These are phyloP conservation scores for Pholiota microspora DNA, from an alignment of 768 basidiomycete genomes.

Conservation along the genomic window DNA sequence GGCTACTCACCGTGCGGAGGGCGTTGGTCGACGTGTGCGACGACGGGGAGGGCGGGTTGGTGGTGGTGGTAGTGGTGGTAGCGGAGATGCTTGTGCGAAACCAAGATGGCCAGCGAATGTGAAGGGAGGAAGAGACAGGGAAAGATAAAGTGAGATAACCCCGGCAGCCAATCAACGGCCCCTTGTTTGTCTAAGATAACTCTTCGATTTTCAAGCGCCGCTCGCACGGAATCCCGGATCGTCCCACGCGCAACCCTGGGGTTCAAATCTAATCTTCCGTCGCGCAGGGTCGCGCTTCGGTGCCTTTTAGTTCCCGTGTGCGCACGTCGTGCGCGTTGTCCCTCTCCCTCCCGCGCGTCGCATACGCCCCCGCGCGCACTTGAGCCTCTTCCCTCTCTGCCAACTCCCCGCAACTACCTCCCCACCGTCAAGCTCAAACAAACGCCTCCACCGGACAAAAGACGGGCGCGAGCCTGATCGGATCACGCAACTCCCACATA, in stretches of 20 bases:
- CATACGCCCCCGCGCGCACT: too few species aligned
- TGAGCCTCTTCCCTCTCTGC: not conserved
- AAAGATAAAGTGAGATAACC: slow-evolving; percentile 27
- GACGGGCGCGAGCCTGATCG: slow-evolving; percentile 14
- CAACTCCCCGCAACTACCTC: not conserved
- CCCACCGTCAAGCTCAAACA: not conserved
- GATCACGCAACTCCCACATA: slow-evolving; percentile 14
- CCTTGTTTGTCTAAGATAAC: slow-evolving; percentile 29
- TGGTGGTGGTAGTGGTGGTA: slow-evolving; percentile 9
- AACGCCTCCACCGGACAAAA: not conserved
- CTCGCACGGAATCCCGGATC: slow-evolving; percentile 12
- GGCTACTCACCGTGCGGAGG: slow-evolving; percentile 1
- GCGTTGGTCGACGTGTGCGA: slow-evolving; percentile 9
- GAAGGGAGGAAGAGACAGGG: slow-evolving; percentile 14
- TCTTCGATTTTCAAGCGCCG: slow-evolving; percentile 6
- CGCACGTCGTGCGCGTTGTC: too few species aligned
- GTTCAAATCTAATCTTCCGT: slow-evolving; percentile 1
- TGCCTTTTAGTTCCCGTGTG: not conserved
- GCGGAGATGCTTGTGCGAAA: slow-evolving; percentile 22
- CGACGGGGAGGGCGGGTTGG: slow-evolving; percentile 15
- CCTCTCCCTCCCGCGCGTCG: too few species aligned
- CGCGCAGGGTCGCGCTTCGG: not conserved
- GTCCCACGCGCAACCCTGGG: slow-evolving; percentile 2
- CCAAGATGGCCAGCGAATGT: slow-evolving; percentile 18
- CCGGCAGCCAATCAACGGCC: slow-evolving; percentile 32